Conservation (phyloP, 192 early-diverging fungal species). For the Coemansia sp. region DNA sequence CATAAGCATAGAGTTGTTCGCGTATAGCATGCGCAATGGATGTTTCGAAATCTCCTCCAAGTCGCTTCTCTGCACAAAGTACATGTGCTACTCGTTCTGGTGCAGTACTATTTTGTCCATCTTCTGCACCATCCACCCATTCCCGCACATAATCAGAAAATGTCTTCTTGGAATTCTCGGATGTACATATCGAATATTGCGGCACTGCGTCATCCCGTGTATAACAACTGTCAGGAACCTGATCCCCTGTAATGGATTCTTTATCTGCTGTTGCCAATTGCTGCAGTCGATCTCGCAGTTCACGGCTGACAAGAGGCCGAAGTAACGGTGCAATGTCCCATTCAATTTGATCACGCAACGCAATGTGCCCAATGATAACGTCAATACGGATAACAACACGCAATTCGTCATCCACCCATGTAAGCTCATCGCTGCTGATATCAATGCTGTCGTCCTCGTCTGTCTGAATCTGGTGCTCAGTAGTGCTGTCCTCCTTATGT, state of each 20-base stretch:
- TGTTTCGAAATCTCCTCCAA: slow-evolving; percentile 88
- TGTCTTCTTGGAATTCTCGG: no score
- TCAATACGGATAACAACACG: slow-evolving; percentile 84
- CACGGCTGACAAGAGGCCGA: slow-evolving; percentile 24
- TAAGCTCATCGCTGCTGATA: slow-evolving; percentile 6
- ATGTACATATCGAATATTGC: background rate
- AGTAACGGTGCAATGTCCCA: slow-evolving; percentile 74
- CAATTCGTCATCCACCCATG: slow-evolving; percentile 61
- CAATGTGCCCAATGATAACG: slow-evolving; percentile 80
- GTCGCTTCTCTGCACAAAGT: slow-evolving; percentile 69
- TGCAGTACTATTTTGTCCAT: slow-evolving; percentile 33
- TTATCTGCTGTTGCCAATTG: background rate
- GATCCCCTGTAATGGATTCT: no score
- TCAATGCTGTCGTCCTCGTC: slow-evolving; percentile 12
- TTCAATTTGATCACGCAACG: slow-evolving; percentile 89
- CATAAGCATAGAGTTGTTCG: slow-evolving; percentile 85
- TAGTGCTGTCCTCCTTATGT: background rate
- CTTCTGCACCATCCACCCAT: slow-evolving; percentile 39
- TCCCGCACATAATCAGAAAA: background rate
- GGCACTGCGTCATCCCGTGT: background rate
- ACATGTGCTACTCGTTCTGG: slow-evolving; percentile 88
- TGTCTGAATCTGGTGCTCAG: background rate
- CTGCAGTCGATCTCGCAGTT: slow-evolving; percentile 22
- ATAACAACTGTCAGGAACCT: no score
- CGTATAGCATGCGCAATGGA: slow-evolving; percentile 91